These are phyloP conservation scores for Penicillium taxi DNA, from an alignment of 495 filamentous ascomycete genomes.

Conservation along the genomic window DNA sequence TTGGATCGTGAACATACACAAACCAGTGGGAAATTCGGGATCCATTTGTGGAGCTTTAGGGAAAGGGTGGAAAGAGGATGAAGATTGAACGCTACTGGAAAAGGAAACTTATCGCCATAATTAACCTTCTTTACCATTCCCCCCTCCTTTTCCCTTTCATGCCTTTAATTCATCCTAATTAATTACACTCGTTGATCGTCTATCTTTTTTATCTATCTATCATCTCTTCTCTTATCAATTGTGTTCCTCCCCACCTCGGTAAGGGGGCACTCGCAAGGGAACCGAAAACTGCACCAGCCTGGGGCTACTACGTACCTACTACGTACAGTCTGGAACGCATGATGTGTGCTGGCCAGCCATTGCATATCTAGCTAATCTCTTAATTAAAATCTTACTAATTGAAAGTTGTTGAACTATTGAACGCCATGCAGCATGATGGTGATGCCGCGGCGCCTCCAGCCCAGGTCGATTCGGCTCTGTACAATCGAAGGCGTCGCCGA, in stretches of 20 bases:
- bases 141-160: slow-evolving; percentile 1
- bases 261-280: slow-evolving; percentile 2
- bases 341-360: slow-evolving; percentile 12
- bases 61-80: slow-evolving; percentile 10
- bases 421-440: slow-evolving; percentile 33
- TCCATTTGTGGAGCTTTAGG: slow-evolving; percentile 14
- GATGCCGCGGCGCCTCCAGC: slow-evolving; percentile 15
- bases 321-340: slow-evolving; percentile 10
- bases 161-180: not conserved
- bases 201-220: not conserved
- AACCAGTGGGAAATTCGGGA: slow-evolving; percentile 21
- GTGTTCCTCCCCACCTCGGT: not conserved
- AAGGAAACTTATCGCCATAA: slow-evolving; percentile 5
- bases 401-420: slow-evolving; percentile 18
- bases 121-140: slow-evolving; percentile 2
- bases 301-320: not conserved
- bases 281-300: not conserved
- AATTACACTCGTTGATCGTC: not conserved
- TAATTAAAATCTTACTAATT: not conserved
- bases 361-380: slow-evolving; percentile 15
- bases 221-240: slow-evolving; percentile 2
- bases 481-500: slow-evolving; percentile 32
- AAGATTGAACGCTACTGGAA: slow-evolving; percentile 17
- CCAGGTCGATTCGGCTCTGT: slow-evolving; percentile 27
- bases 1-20: slow-evolving; percentile 5